Conservation (phyloP, 2,329 filamentous ascomycete species). For the Exophiala calicioides region DNA sequence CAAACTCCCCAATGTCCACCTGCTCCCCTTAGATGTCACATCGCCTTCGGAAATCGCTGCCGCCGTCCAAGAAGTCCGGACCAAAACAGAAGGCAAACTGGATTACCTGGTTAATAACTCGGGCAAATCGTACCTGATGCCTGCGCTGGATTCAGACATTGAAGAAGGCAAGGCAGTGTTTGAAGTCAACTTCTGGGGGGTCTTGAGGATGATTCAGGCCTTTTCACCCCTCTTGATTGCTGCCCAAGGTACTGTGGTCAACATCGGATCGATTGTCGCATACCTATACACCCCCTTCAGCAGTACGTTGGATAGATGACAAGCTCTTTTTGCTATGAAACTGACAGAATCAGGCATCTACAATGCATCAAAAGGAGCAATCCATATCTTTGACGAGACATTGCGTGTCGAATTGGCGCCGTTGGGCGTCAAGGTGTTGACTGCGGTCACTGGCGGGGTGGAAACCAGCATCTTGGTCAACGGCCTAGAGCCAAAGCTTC, state of each 20-base stretch:
- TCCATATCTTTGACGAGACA: slow-evolving; percentile 60
- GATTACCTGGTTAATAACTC: slow-evolving; percentile 26
- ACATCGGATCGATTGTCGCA: no score
- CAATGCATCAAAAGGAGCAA: slow-evolving; percentile 61
- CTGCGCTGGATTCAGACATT: slow-evolving; percentile 36
- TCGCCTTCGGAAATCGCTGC: not conserved
- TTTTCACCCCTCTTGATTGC: slow-evolving; percentile 34
- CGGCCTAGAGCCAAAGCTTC: no score
- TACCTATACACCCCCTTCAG: no score
- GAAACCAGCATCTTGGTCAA: slow-evolving; percentile 60
- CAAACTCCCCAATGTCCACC: not conserved
- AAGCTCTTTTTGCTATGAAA: no score
- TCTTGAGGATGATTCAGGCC: slow-evolving; percentile 38
- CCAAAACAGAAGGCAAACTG: not conserved
- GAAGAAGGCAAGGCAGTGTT: slow-evolving; percentile 36
- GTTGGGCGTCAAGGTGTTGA: slow-evolving; percentile 53
- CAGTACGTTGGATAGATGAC: no score
- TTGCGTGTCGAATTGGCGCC: slow-evolving; percentile 48
- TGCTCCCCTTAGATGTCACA: not conserved
- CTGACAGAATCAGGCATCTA: no score
- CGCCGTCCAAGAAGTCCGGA: no score
- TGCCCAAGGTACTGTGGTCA: slow-evolving; percentile 27
- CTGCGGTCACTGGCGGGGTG: slow-evolving; percentile 62
- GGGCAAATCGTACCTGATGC: slow-evolving; percentile 30
- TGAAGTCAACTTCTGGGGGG: slow-evolving; percentile 39